A percentile compares a stretch with the other conserved stretches of the same genome.
phyloP scores from a whole-genome alignment of 805 yeast genomes.

The Debaryomyces prosopidis region DNA sequence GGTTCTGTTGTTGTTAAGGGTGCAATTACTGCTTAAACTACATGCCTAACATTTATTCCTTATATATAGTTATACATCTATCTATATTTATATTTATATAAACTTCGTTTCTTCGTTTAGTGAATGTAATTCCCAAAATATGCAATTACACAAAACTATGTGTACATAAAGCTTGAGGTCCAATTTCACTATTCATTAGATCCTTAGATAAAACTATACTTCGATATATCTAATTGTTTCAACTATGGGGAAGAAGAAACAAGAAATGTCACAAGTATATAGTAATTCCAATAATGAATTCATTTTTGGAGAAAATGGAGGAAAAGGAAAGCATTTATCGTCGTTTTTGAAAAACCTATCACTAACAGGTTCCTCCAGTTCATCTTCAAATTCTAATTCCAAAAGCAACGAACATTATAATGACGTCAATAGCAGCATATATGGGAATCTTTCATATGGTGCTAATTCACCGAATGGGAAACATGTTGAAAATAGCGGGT shows the following conservation, averaged over 20 bases:
- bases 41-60: neutral
- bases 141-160: neutral
- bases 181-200: neutral
- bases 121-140: neutral
- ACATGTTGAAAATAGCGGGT: conserved; percentile 9
- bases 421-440: conserved; percentile 36
- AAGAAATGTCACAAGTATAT: conserved; percentile 46
- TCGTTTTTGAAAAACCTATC: conserved; percentile 49
- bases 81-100: neutral
- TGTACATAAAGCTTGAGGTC: neutral
- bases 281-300: conserved; percentile 50
- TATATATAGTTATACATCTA: neutral
- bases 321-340: conserved; percentile 59
- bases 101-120: neutral
- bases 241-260: conserved; percentile 42
- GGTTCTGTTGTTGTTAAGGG: conserved; percentile 59
- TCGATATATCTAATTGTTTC: neutral
- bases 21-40: conserved; percentile 35
- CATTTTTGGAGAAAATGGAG: conserved; percentile 68
- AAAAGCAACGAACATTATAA: conserved; percentile 18
- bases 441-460: conserved; percentile 37
- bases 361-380: conserved; percentile 28
- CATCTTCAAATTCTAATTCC: conserved; percentile 7
- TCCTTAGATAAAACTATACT: conserved; percentile 1
- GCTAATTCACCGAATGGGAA: neutral